Evolutionary conservation across 768 basidiomycete species (phyloP).

Genomic region (Phaffia tasmanica): DNA sequence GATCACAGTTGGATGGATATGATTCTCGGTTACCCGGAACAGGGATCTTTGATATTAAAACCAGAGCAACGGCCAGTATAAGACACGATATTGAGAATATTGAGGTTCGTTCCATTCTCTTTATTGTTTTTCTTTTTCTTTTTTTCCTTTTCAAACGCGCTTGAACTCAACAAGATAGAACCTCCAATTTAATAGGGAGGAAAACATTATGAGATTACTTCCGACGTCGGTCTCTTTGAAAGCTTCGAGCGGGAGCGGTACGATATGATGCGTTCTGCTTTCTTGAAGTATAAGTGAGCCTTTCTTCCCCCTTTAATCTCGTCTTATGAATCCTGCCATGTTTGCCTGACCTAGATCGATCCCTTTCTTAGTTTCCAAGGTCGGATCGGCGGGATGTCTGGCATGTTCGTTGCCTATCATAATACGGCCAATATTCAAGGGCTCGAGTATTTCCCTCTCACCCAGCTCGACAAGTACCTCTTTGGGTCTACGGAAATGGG

Average conservation of each 20-base stretch:
- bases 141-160: not conserved
- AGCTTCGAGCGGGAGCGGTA: constrained; percentile 83
- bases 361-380: constrained; percentile 64
- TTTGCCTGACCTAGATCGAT: not conserved
- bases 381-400: constrained; percentile 94
- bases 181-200: constrained; percentile 49
- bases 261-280: constrained; percentile 84
- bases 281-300: constrained; percentile 76
- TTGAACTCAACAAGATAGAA: not conserved
- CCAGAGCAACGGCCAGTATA: constrained; percentile 71
- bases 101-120: constrained; percentile 42
- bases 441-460: constrained; percentile 80
- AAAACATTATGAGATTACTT: constrained; percentile 62
- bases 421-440: constrained; percentile 80
- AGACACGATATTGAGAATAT: constrained; percentile 77
- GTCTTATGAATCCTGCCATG: not conserved
- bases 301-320: not conserved
- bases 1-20: constrained; percentile 84
- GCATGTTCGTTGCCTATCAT: constrained; percentile 49
- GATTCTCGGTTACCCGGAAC: constrained; percentile 72
- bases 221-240: constrained; percentile 51
- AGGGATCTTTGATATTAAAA: constrained; percentile 94
- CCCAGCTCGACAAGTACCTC: constrained; percentile 73
- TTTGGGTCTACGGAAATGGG: constrained; percentile 59
- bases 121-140: not conserved